Conservation (phyloP, 2,329 filamentous ascomycete genomes). For the Colletotrichum acutatum region DNA sequence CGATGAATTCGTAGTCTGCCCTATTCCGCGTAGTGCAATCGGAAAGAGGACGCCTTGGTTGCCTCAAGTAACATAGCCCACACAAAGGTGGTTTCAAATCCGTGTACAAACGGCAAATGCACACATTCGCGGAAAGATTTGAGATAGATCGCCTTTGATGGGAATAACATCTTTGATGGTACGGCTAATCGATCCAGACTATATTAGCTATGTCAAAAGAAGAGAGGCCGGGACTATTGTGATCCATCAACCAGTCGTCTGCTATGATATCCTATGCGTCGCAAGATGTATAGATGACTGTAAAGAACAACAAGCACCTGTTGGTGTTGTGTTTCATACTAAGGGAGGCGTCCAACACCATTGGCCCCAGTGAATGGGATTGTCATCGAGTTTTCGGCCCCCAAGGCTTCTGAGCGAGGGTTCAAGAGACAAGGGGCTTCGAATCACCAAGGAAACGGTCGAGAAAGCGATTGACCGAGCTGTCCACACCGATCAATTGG, state of each 20-base stretch:
- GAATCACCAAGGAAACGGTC: not conserved
- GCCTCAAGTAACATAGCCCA: too few species aligned
- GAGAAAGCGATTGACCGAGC: not conserved
- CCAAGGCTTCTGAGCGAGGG: not conserved
- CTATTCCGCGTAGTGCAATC: too few species aligned
- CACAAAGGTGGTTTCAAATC: too few species aligned
- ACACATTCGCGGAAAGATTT: too few species aligned
- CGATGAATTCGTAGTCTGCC: too few species aligned
- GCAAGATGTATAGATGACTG: accelerated
- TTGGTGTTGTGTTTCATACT: not conserved
- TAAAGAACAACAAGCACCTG: not conserved
- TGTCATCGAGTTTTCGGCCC: not conserved
- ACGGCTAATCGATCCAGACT: too few species aligned
- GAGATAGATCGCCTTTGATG: too few species aligned
- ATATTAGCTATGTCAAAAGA: not conserved
- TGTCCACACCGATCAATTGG: not conserved
- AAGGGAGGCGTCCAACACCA: not conserved
- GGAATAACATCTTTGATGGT: too few species aligned
- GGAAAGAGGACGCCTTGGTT: too few species aligned
- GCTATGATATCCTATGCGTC: not conserved
- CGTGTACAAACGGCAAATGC: too few species aligned
- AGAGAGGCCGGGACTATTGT: not conserved
- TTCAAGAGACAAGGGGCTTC: not conserved
- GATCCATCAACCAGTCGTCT: not conserved
- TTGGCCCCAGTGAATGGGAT: not conserved